These are phyloP conservation scores for Cladosporium cucumerinum DNA, from an alignment of 2,329 filamentous ascomycete genomes.

Conservation along the genomic window DNA sequence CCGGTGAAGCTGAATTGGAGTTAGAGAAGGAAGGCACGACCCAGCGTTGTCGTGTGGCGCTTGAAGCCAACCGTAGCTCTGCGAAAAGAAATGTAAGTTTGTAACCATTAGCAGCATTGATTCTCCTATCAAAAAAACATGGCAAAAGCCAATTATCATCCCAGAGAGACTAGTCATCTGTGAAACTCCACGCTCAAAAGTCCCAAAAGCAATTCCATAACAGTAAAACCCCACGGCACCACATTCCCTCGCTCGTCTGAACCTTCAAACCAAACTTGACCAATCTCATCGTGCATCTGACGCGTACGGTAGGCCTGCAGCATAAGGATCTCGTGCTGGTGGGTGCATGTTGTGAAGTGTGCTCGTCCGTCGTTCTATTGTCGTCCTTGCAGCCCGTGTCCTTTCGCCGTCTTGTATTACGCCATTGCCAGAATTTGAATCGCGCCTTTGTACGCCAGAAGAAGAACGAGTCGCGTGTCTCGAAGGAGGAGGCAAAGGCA, in stretches of 20 bases:
- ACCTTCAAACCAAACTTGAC: background rate
- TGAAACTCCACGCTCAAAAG: background rate
- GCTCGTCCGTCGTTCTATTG: constrained; percentile 11
- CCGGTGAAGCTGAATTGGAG: background rate
- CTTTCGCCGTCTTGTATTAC: background rate
- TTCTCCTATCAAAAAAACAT: background rate
- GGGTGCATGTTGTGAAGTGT: constrained; percentile 9
- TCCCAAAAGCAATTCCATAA: background rate
- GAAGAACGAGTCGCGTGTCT: constrained; percentile 3
- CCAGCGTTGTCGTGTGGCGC: background rate
- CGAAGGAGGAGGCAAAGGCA: background rate
- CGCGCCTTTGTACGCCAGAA: constrained; percentile 8
- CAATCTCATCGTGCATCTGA: background rate
- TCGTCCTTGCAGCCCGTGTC: background rate
- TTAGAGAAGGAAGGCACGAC: background rate
- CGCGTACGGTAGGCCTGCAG: constrained; percentile 17
- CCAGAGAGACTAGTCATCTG: constrained; percentile 5
- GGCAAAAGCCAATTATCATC: background rate
- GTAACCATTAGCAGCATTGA: background rate
- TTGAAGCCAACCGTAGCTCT: background rate
- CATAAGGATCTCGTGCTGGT: constrained; percentile 12
- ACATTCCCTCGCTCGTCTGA: background rate
- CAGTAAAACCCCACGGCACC: background rate
- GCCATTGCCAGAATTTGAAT: background rate
- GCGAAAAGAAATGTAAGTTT: background rate